phyloP scores from a whole-genome alignment of 306 rosid genomes.

The Crataegus laevigata region DNA sequence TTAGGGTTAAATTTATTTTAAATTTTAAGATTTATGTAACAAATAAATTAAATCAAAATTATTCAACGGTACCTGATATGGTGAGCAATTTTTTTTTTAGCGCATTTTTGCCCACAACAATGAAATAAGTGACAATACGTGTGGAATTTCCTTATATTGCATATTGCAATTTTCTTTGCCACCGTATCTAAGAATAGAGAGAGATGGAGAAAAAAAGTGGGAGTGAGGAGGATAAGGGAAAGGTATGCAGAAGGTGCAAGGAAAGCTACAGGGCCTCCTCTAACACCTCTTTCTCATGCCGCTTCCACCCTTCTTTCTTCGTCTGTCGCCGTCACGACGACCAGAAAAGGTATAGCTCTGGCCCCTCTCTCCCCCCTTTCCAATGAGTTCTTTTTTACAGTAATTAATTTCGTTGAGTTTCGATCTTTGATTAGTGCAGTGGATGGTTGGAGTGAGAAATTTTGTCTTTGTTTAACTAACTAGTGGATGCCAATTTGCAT shows the following conservation, averaged over 20 bases:
- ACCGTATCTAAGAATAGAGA: not conserved
- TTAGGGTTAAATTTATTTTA: no score
- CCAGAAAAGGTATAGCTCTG: constrained; percentile 52
- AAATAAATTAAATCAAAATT: no score
- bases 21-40: no score
- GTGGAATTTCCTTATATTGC: no score
- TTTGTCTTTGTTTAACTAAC: not conserved
- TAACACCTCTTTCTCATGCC: constrained; percentile 58
- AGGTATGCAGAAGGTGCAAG: constrained; percentile 63
- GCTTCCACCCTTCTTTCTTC: constrained; percentile 81
- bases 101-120: no score
- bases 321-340: constrained; percentile 97
- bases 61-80: no score
- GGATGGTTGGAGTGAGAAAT: not conserved
- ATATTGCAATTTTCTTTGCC: no score
- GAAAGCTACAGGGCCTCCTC: constrained; percentile 29
- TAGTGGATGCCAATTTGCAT: not conserved
- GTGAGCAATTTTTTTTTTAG: no score
- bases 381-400: not conserved
- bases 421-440: not conserved
- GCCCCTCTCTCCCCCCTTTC: not conserved
- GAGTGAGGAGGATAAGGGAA: constrained; percentile 2
- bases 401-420: not conserved
- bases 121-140: no score
- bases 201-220: constrained; percentile 21